phyloP scores from a whole-genome alignment of 129 eudicot species.

The Smallanthus sonchifolius region DNA sequence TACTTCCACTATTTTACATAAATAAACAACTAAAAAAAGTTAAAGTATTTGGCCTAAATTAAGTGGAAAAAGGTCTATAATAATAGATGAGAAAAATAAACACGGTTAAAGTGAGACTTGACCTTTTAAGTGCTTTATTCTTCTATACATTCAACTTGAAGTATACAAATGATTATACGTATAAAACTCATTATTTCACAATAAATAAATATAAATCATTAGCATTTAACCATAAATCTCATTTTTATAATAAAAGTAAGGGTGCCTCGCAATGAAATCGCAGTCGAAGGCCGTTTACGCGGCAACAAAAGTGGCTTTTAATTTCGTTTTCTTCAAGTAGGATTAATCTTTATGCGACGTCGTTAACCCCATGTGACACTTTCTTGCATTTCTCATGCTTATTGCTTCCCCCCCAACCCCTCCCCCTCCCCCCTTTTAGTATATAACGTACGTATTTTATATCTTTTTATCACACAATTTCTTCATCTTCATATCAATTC shows the following conservation, averaged over 20 bases:
- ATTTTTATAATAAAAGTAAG: slow-evolving; percentile 26
- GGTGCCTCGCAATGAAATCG: slow-evolving; percentile 30
- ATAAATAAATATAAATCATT: not conserved
- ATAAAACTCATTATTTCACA: not conserved
- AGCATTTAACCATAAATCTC: not conserved
- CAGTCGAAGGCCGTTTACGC: slow-evolving; percentile 36
- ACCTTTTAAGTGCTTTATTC: not conserved
- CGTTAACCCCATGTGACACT: slow-evolving; percentile 74
- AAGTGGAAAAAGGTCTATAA: not conserved
- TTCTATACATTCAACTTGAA: not conserved
- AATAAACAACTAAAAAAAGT: not conserved
- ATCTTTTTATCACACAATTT: slow-evolving; percentile 27
- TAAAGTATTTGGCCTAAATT: not conserved
- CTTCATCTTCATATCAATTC: slow-evolving; percentile 22
- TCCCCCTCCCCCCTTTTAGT: slow-evolving; percentile 24
- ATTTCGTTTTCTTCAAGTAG: slow-evolving; percentile 28
- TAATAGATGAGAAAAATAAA: not conserved
- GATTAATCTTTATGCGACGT: slow-evolving; percentile 36
- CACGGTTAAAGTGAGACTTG: not conserved
- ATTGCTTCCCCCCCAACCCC: slow-evolving; percentile 44
- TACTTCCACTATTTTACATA: not conserved
- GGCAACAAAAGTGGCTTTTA: slow-evolving; percentile 72
- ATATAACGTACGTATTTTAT: slow-evolving; percentile 25
- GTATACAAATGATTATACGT: not conserved
- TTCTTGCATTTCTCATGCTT: slow-evolving; percentile 64